Evolutionary conservation across 2,329 filamentous ascomycete genomes (phyloP), one percentile per base, ranked within the genome.

Genomic region (Penicillium glabrum): DNA sequence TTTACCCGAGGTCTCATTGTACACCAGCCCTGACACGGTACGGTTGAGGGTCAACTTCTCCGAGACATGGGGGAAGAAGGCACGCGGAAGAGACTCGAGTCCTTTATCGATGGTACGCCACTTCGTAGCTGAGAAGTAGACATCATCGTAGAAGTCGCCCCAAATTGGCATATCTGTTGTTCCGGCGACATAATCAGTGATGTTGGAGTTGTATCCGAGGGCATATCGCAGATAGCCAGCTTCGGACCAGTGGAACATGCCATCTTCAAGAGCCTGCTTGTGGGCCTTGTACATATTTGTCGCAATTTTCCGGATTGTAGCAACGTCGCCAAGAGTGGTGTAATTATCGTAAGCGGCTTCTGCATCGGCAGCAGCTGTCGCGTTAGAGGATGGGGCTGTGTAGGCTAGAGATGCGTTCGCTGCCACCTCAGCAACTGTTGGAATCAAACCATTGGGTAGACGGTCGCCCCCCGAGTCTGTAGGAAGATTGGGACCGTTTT

Each of bases 71-170:
- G 88, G 87, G 11, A 79, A 78, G 72, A 90, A 89, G 0, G 87
- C 82, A 0, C 76, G 69, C 0, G 87, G 86, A 0, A 90, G 79
- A 0, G 82, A 81, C 58, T 81, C 83, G 0, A 86, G 69, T 1
- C 83, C 83, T 66, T 83, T 78, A 65, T 89, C 83, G 60, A 89
- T 88, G 3, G 87, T 89, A n/a, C 76, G 77, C 84, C 83, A 89
- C 4, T 78, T 77, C 0, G 82, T 82, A 0, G 86, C 85, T 1
- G 69, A 65, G 67, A 88, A 88, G 70, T 88, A 89, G 5, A 84
- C 75, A 5, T 75, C 75, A 2, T 88, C 86, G 60, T 85, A 84
- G 14, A 82, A 67, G 61, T 75, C 76, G 8, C 80, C 76, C 71
- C 85, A 71, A 9, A 71, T 86, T 49, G 77, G 79, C 9, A 77